phyloP scores from a whole-genome alignment of 2,329 filamentous ascomycete species.

The Alternaria sp. region DNA sequence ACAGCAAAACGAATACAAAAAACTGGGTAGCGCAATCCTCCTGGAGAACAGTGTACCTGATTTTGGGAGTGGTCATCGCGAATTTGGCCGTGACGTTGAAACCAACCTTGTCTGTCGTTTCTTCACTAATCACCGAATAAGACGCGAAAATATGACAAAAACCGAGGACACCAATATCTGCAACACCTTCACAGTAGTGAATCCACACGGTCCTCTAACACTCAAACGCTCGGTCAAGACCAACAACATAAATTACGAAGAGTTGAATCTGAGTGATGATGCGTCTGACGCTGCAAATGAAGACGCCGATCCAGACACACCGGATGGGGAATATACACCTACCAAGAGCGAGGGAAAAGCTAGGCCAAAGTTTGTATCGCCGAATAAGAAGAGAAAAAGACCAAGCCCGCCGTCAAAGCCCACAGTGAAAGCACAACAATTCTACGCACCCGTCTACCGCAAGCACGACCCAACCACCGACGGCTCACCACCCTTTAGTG shows the following conservation, averaged over 20 bases:
- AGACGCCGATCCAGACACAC: not conserved
- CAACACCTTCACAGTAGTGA: not conserved
- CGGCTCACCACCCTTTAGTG: not conserved
- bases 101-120: constrained; percentile 4
- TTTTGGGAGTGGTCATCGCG: not conserved
- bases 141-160: not conserved
- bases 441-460: constrained; percentile 11
- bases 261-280: not conserved
- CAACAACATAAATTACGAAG: not conserved
- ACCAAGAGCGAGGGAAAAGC: not conserved
- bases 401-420: not conserved
- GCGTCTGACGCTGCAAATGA: not conserved
- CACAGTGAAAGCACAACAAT: not conserved
- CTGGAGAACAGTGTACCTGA: not conserved
- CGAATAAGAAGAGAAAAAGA: not conserved
- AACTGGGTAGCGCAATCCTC: not conserved
- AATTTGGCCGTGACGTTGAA: constrained; percentile 9
- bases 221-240: not conserved
- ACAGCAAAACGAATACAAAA: not conserved
- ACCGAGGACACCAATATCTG: not conserved
- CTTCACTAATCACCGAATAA: not conserved
- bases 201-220: not conserved
- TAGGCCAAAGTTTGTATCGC: not conserved
- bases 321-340: not conserved
- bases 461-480: not conserved